Evolutionary conservation across 352 stramenopile genomes (phyloP).

Genomic region (Plasmopara muralis): DNA sequence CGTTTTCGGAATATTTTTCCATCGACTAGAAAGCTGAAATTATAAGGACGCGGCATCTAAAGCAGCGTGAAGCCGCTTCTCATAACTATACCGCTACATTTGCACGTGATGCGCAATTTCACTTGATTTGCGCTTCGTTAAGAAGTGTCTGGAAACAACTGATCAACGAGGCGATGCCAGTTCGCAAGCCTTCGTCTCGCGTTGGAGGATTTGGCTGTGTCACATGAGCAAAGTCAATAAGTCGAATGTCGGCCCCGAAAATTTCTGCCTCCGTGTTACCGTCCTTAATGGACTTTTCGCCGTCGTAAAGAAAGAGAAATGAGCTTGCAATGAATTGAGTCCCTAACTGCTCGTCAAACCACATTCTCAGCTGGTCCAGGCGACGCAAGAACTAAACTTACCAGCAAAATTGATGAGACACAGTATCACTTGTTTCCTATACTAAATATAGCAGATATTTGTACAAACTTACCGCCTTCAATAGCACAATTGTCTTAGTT

Average conservation of each 20-base stretch:
- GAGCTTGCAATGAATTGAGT: constrained; percentile 92
- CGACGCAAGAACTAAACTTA: constrained; percentile 52
- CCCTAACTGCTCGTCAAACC: constrained; percentile 74
- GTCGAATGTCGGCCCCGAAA: constrained; percentile 46
- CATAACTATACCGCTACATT: constrained; percentile 3
- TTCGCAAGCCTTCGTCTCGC: constrained; percentile 54
- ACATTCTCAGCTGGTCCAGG: constrained; percentile 52
- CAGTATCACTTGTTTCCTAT: neutral
- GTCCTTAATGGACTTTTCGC: constrained; percentile 14
- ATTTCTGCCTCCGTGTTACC: neutral
- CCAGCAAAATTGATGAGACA: neutral
- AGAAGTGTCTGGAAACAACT: constrained; percentile 48
- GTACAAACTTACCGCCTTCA: constrained; percentile 34
- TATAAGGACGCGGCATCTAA: neutral
- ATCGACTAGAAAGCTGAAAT: constrained; percentile 10
- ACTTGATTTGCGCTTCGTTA: constrained; percentile 2
- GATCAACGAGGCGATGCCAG: constrained; percentile 45
- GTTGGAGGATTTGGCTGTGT: constrained; percentile 18
- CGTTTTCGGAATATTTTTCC: constrained; percentile 12
- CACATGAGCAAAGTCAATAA: constrained; percentile 85
- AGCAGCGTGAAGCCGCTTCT: constrained; percentile 1
- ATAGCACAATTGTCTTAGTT: constrained; percentile 24
- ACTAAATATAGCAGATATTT: neutral
- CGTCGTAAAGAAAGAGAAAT: constrained; percentile 93
- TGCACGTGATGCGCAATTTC: constrained; percentile 4